Evolutionary conservation across 2,329 filamentous ascomycete genomes (phyloP).

Genomic region (Penicillium sp.): DNA sequence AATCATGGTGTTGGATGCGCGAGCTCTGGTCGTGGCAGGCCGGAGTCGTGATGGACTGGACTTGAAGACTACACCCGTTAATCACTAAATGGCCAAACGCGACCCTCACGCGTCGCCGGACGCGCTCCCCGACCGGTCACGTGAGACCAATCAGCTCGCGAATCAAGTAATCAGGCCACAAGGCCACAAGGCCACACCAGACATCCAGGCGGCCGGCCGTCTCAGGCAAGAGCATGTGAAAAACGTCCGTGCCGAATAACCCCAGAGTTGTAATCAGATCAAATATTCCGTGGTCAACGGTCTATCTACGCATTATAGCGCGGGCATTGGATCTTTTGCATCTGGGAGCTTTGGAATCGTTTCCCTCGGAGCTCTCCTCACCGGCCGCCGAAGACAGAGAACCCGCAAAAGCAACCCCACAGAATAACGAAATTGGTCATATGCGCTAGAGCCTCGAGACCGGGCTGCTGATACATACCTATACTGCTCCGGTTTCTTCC

Average conservation of each 20-base stretch:
- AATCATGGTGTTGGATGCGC: slow-evolving; percentile 40
- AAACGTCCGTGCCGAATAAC: not conserved
- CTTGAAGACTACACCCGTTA: slow-evolving; percentile 4
- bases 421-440: slow-evolving; percentile 25
- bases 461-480: slow-evolving; percentile 11
- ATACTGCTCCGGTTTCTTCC: slow-evolving; percentile 3
- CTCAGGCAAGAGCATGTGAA: not conserved
- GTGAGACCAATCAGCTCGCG: slow-evolving; percentile 12
- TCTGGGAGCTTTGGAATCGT: not conserved
- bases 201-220: not conserved
- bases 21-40: not conserved
- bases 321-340: not conserved
- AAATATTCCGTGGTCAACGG: not conserved
- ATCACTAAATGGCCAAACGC: slow-evolving; percentile 28
- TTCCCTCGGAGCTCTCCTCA: slow-evolving; percentile 33
- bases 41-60: slow-evolving; percentile 4
- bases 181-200: not conserved
- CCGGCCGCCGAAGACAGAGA: slow-evolving; percentile 38
- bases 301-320: not conserved
- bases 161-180: not conserved
- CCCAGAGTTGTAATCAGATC: not conserved
- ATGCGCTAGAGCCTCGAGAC: slow-evolving; percentile 13
- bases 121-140: slow-evolving; percentile 14
- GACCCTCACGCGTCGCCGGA: slow-evolving; percentile 19
- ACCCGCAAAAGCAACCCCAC: slow-evolving; percentile 31